Evolutionary conservation across 2,329 filamentous ascomycete species (phyloP).

Genomic region (Aspergillus sp.): DNA sequence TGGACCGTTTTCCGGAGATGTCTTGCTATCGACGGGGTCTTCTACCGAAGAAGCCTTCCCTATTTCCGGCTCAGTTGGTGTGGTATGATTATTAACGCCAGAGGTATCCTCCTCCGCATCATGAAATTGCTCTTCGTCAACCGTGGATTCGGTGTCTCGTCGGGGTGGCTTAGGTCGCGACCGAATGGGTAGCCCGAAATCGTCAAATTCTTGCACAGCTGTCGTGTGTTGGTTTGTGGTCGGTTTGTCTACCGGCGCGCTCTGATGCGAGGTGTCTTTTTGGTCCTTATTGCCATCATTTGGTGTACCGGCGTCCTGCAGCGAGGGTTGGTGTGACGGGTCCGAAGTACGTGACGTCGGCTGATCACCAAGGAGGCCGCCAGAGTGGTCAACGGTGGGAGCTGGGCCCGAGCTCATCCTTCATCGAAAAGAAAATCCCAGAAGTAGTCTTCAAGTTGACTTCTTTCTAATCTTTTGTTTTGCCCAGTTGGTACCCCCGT

Average conservation of each 20-base stretch:
- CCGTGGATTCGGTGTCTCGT: slow-evolving; percentile 15
- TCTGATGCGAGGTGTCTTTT: slow-evolving; percentile 10
- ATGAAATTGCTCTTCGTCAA: slow-evolving; percentile 21
- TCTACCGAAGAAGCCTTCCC: not conserved
- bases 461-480: slow-evolving; percentile 6
- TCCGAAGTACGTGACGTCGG: slow-evolving; percentile 10
- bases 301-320: slow-evolving; percentile 11
- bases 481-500: slow-evolving; percentile 12
- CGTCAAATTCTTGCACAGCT: slow-evolving; percentile 29
- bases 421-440: slow-evolving; percentile 18
- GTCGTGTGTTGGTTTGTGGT: slow-evolving; percentile 5
- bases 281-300: slow-evolving; percentile 18
- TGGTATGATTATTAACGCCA: not conserved
- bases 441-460: not conserved
- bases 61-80: not conserved
- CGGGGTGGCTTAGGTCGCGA: slow-evolving; percentile 19
- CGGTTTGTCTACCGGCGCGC: slow-evolving; percentile 5
- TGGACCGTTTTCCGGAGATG: not conserved
- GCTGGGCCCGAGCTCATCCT: slow-evolving; percentile 33
- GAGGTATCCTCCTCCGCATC: slow-evolving; percentile 17
- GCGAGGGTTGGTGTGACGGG: slow-evolving; percentile 10
- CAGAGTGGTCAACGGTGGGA: slow-evolving; percentile 28
- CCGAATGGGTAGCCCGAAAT: slow-evolving; percentile 42
- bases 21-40: not conserved
- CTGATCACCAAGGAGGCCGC: slow-evolving; percentile 23